phyloP scores from a whole-genome alignment of 306 rosid species.

The Acacia melanoxylon region DNA sequence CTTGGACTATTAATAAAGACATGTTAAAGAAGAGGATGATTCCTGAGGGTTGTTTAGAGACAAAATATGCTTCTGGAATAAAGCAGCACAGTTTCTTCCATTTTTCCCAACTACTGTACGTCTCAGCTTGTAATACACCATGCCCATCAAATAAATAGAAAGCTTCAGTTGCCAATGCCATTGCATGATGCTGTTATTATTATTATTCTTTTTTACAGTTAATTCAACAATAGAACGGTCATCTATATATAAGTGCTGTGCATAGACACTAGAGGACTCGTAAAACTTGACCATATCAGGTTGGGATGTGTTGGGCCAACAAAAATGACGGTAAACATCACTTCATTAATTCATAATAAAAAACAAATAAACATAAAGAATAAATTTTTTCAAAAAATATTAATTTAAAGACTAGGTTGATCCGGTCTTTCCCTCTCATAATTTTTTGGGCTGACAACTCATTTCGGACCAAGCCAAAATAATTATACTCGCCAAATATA shows the following conservation, averaged over 20 bases:
- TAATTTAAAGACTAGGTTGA: no score
- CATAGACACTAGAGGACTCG: background rate
- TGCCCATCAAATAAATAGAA: slow-evolving; percentile 83
- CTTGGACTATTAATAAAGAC: slow-evolving; percentile 37
- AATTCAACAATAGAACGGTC: background rate
- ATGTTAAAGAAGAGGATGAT: slow-evolving; percentile 45
- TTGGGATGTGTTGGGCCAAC: background rate
- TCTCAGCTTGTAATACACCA: slow-evolving; percentile 74
- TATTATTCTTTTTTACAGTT: background rate
- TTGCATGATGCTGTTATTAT: slow-evolving; percentile 56
- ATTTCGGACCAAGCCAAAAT: background rate
- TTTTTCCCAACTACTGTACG: slow-evolving; percentile 42
- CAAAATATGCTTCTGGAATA: slow-evolving; percentile 68
- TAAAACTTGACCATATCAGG: background rate
- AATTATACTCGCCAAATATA: no score
- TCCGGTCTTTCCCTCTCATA: no score
- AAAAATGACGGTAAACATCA: no score
- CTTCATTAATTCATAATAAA: no score
- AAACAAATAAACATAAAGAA: no score
- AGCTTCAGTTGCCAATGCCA: slow-evolving; percentile 93
- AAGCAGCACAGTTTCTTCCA: slow-evolving; percentile 83
- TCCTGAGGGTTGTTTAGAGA: slow-evolving; percentile 58
- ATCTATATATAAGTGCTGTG: background rate
- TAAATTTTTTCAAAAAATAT: no score
- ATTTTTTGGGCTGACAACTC: background rate